Base-by-base conservation (phyloP, 257 asterid species). In the Solanum dulcamara region DNA sequence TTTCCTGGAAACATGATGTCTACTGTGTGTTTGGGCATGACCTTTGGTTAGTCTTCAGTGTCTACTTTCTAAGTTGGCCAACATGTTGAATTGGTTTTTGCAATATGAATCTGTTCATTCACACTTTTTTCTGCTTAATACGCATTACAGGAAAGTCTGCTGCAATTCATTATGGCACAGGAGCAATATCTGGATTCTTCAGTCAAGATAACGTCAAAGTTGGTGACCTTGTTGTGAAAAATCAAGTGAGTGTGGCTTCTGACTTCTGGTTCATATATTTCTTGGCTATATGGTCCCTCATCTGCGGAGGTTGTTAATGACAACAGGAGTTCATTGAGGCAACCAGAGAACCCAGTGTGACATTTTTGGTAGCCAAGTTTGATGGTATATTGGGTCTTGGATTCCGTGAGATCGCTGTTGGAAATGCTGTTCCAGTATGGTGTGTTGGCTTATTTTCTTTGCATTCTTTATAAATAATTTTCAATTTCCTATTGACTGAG, bases 321-420 rank as follows among this genome's bases (percentile, higher is more conserved):
- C 67, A 22, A 67, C 91, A 96, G 99, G 98, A 89, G 80, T 94
- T 96, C 83, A 96, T 96, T 33, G 99, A 96, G 91, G 98, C 99
- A 80, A 93, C 99, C 10, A 90, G 92, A 84, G 99, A 96, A 88
- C 98, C 98, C 53, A 87, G 99, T 87, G 88, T 94, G 46, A 93
- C 98, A 35, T 96, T 94, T 91, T 83, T 96, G 90, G 98, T 94
- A 77, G 99, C 97, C 89, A 96, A 95, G 91, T 96, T 96, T 85
- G 99, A 95, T 87, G 99, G 99, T 84, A 93, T 96, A 80, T 62
- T 95, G 85, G 99, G 99, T 71, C 98, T 96, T 86, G 99, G 99
- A 83, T 96, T 95, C 88, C 89, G 91, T 79, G 99, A 94, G 92
- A 96, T 96, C 81, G 92, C 99, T 67, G 98, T 94, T 81, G 99